phyloP scores from a whole-genome alignment of 2,329 filamentous ascomycete species.

The Fusarium nygamai region DNA sequence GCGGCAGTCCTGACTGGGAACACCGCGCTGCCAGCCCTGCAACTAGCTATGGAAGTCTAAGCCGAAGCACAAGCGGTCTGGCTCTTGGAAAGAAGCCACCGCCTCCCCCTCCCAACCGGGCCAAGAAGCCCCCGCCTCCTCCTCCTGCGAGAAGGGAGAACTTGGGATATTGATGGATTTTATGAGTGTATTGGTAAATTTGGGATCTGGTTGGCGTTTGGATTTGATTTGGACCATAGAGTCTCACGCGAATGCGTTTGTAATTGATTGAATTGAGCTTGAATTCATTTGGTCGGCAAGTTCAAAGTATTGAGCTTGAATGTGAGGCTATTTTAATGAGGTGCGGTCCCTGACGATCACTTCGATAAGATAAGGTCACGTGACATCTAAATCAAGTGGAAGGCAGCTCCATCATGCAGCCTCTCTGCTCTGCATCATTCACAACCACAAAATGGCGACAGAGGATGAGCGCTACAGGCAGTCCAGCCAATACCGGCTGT shows the following conservation, averaged over 20 bases:
- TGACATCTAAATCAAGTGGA: background rate
- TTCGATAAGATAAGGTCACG: conserved; percentile 28
- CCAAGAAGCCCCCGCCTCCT: conserved; percentile 52
- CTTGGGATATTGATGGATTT: conserved; percentile 37
- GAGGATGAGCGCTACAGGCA: conserved; percentile 93
- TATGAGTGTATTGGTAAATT: conserved; percentile 1
- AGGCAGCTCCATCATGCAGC: background rate
- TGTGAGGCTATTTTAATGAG: background rate
- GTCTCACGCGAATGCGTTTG: conserved; percentile 30
- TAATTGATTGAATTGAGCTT: conserved; percentile 27
- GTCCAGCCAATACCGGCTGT: conserved; percentile 89
- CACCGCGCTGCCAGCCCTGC: conserved; percentile 64
- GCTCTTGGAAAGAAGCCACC: conserved; percentile 62
- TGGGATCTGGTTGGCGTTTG: conserved; percentile 29
- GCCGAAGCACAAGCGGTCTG: conserved; percentile 52
- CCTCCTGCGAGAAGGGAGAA: conserved; percentile 48
- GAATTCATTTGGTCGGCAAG: background rate
- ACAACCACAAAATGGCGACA: conserved; percentile 67
- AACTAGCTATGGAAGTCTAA: conserved; percentile 65
- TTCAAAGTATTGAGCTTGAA: background rate
- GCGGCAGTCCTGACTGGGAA: conserved; percentile 60
- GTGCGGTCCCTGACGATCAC: background rate
- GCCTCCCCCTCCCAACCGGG: conserved; percentile 61
- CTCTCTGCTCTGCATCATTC: background rate
- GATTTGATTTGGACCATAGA: conserved; percentile 25